Percentiles rank a stretch among this genome's conserved stretches.
phyloP scores from a whole-genome alignment of 225 moss, liverwort and hornwort species.

The Bryum argenteum region DNA sequence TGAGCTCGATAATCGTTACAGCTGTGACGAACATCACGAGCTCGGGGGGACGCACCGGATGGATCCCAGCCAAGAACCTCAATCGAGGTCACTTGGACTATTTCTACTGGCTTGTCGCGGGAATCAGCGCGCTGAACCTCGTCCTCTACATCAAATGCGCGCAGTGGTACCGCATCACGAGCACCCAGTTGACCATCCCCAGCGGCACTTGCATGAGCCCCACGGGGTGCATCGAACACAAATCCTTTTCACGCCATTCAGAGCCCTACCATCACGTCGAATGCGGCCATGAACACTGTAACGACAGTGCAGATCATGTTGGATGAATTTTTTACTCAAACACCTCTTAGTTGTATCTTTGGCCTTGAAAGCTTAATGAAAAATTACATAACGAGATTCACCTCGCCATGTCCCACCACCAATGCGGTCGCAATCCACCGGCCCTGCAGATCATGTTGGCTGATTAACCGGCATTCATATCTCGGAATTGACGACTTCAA shows the following conservation, averaged over 20 bases:
- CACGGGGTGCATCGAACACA: constrained; percentile 42
- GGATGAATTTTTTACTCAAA: not conserved
- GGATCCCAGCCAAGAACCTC: constrained; percentile 75
- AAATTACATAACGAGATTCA: not conserved
- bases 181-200: constrained; percentile 44
- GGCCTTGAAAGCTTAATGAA: not conserved
- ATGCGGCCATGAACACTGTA: constrained; percentile 1
- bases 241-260: constrained; percentile 17
- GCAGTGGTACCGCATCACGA: constrained; percentile 52
- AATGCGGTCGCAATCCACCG: not conserved
- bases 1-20: constrained; percentile 68
- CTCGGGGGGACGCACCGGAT: constrained; percentile 50
- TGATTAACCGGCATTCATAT: not conserved
- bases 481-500: not conserved
- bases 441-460: not conserved
- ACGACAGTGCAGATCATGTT: not conserved
- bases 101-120: constrained; percentile 76
- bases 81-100: constrained; percentile 76
- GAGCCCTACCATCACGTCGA: constrained; percentile 4
- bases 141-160: constrained; percentile 64
- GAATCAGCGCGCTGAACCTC: constrained; percentile 64
- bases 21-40: constrained; percentile 50
- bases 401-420: no score
- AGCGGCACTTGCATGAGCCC: constrained; percentile 55
- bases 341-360: not conserved